Conservation (phyloP, 345 rosid genomes). For the Psidium friedrichsthalianum region DNA sequence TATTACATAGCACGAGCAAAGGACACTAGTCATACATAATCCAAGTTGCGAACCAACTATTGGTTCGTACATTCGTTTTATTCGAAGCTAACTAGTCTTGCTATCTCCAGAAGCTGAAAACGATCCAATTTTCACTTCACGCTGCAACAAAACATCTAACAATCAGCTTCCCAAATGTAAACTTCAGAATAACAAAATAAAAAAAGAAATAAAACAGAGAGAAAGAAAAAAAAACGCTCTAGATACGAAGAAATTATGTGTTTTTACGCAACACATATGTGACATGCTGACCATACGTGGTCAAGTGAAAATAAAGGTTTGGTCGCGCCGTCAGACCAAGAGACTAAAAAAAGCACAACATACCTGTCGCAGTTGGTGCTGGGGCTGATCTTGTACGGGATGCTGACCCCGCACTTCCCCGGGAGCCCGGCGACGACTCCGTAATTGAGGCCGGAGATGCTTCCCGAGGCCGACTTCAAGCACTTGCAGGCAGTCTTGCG, state of each 20-base stretch:
- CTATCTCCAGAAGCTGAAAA: not conserved
- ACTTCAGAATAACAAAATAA: not conserved
- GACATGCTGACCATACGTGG: no score
- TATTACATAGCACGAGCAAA: not conserved
- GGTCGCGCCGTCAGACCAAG: not conserved
- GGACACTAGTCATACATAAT: not conserved
- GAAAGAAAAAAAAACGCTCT: not conserved
- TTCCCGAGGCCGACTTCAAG: not conserved
- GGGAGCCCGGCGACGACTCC: not conserved
- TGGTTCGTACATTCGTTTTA: not conserved
- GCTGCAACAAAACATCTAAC: not conserved
- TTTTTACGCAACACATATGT: not conserved
- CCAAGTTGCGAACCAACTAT: not conserved
- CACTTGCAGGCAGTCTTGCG: constrained; percentile 1
- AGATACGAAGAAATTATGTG: not conserved
- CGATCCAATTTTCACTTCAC: not conserved
- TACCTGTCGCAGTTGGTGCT: constrained; percentile 5
- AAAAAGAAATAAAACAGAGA: not conserved
- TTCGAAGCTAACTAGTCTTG: not conserved
- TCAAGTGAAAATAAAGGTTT: not conserved
- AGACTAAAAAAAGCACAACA: not conserved
- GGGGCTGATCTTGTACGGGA: constrained; percentile 8
- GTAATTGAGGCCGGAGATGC: not conserved
- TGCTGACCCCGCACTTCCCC: not conserved
- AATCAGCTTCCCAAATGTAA: not conserved